Percentiles rank a stretch among this genome's conserved stretches.
These are phyloP conservation scores for Cydonia oblonga DNA, from an alignment of 331 rosid genomes.

Conservation along the genomic window DNA sequence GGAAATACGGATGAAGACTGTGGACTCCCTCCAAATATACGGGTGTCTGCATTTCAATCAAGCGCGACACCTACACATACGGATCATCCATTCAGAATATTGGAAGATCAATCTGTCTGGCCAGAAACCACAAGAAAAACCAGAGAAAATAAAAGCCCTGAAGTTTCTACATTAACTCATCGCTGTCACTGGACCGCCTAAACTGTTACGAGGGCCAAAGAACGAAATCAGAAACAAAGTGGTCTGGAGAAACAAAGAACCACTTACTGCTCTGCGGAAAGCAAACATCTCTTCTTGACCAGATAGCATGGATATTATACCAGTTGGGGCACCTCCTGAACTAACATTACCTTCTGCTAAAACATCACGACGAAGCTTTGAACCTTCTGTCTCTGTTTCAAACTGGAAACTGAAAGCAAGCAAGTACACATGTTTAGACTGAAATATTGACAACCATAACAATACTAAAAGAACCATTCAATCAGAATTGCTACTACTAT, in stretches of 20 bases:
- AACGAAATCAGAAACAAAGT: background rate
- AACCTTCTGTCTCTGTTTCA: slow-evolving; percentile 81
- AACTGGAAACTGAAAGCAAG: slow-evolving; percentile 14
- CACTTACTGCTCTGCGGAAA: slow-evolving; percentile 85
- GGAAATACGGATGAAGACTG: slow-evolving; percentile 63
- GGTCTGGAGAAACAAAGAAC: background rate
- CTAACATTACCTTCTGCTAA: slow-evolving; percentile 67
- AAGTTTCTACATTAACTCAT: background rate
- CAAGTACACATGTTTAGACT: too few relatives aligned
- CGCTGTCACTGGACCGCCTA: background rate
- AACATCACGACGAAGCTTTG: slow-evolving; percentile 71
- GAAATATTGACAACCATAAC: too few relatives aligned
- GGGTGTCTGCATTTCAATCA: slow-evolving; percentile 91
- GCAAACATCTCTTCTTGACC: slow-evolving; percentile 97
- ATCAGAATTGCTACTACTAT: background rate
- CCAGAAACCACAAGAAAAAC: background rate
- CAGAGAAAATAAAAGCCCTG: background rate
- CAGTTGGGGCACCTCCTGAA: slow-evolving; percentile 59
- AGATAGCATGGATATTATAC: slow-evolving; percentile 62
- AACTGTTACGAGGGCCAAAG: background rate
- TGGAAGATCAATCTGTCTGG: background rate
- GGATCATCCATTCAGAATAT: background rate
- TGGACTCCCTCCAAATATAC: slow-evolving; percentile 60
- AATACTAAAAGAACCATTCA: background rate
- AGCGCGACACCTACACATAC: slow-evolving; percentile 58